phyloP scores from a whole-genome alignment of 2,329 filamentous ascomycete genomes.

The Metarhizium robertsii region DNA sequence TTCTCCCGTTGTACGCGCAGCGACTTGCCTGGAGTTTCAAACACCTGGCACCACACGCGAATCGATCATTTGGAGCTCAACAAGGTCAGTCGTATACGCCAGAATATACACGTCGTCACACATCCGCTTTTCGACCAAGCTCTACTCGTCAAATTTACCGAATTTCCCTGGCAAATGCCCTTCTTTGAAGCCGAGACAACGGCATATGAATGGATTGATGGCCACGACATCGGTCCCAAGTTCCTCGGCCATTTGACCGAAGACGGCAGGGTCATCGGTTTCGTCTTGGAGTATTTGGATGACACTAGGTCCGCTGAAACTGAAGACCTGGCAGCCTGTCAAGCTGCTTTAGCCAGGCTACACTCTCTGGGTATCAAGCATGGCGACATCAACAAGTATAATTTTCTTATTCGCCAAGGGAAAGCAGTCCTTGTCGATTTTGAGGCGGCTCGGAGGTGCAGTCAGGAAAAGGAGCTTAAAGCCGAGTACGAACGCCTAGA shows the following conservation, averaged over 20 bases:
- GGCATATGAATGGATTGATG: constrained; percentile 17
- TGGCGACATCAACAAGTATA: no score
- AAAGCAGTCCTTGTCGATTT: no score
- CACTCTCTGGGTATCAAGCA: no score
- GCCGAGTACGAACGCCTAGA: no score
- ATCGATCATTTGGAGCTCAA: no score
- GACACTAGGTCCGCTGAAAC: constrained; percentile 17
- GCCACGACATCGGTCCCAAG: constrained; percentile 14
- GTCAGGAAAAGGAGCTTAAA: no score
- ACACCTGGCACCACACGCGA: background rate
- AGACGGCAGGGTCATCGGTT: constrained; percentile 18
- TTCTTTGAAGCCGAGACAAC: constrained; percentile 15
- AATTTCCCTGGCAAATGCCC: constrained; percentile 14
- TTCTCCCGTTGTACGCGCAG: no score
- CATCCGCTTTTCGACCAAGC: constrained; percentile 1
- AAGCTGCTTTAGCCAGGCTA: no score
- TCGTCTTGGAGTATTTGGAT: constrained; percentile 14
- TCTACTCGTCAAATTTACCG: constrained; percentile 1
- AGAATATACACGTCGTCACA: background rate
- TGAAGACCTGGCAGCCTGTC: constrained; percentile 11
- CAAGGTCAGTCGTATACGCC: background rate
- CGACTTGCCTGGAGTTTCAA: no score
- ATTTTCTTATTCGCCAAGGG: no score
- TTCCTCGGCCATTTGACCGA: constrained; percentile 21
- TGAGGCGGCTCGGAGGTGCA: no score